A percentile compares a stretch with the other conserved stretches of the same genome.
These are phyloP conservation scores for Ceratobasidium sp. DNA, from an alignment of 1,284 basidiomycete species.

Conservation along the genomic window DNA sequence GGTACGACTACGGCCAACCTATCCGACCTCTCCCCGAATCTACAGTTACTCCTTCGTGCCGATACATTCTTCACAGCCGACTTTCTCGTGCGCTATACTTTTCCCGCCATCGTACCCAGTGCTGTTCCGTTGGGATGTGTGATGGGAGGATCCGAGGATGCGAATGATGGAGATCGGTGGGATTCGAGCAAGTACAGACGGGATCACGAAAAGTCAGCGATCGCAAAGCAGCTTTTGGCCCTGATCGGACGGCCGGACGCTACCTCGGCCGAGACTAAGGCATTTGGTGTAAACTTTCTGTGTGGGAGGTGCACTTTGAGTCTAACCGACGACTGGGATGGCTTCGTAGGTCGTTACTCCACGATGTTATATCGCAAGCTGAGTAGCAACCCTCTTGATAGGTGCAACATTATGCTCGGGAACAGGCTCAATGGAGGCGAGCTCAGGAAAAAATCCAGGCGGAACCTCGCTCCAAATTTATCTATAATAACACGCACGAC, in stretches of 20 bases:
- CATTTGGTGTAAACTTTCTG: slow-evolving; percentile 15
- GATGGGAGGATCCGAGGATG: slow-evolving; percentile 4
- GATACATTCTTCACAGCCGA: too few relatives aligned
- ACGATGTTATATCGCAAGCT: neutral
- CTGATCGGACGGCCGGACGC: slow-evolving; percentile 15
- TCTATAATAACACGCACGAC: too few relatives aligned
- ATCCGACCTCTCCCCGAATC: neutral
- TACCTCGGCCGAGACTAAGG: slow-evolving; percentile 9
- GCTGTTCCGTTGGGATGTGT: slow-evolving; percentile 2
- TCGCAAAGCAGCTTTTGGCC: slow-evolving; percentile 2
- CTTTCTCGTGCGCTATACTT: too few relatives aligned
- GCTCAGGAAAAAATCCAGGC: too few relatives aligned
- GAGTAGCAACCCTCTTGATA: neutral
- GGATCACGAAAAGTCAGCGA: slow-evolving; percentile 7
- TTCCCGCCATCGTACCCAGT: neutral
- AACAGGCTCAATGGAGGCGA: neutral
- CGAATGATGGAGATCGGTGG: slow-evolving; percentile 7
- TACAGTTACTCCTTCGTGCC: too few relatives aligned
- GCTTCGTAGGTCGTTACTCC: neutral
- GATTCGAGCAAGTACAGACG: neutral
- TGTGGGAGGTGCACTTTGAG: neutral
- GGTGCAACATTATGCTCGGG: neutral
- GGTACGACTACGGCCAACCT: slow-evolving; percentile 17
- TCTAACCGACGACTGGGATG: slow-evolving; percentile 3
- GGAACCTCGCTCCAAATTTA: too few relatives aligned